Base-by-base conservation (phyloP, 305 asterid genomes). In the Ilex paraguariensis region DNA sequence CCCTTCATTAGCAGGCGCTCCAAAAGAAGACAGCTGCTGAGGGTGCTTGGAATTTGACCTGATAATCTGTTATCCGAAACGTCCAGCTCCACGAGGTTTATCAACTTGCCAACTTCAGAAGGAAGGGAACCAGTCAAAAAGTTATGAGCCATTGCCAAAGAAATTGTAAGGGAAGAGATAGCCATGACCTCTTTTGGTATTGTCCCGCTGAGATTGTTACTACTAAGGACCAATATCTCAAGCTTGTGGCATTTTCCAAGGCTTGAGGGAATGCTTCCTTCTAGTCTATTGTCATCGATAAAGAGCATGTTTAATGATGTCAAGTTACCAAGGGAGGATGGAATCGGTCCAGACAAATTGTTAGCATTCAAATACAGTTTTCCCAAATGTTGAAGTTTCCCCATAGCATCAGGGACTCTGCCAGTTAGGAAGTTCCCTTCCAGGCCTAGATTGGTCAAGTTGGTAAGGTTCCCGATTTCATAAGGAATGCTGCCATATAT, bases 201-300 rank as follows among this genome's bases (percentile, higher is more conserved):
- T 13, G 15, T 10, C 5, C 82, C 82, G 16, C 55, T 56, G 31
- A 80, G 83, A 14, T 51, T 61, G 28, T 80, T 80, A 56, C 59
- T 42, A 45, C 75, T 65, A n/a, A 72, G 62, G 60, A 71, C 59
- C 45, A 77, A 48, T 4, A 21, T 44, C 63, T 65, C 56, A 66
- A 80, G 36, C 30, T 61, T 30, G 44, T 32, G 59, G 59, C 69
- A 69, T 7, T 71, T 69, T 15, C 76, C 78, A n/a, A 80, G 11
- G 44, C 54, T 64, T 7, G 63, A 30, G 2, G 83, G 86, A 32
- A 74, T 64, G 16, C 16, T 42, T 40, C 73, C 74, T 39, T 74
- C 67, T 30, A 80, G 46, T 6, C 17, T 31, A 61, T 80, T 80
- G 50, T 62, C 54, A 5, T 67, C 67, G 69, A 80, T 42, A 56